Conservation (phyloP, 768 basidiomycete species). For the Chalciporus chontae region DNA sequence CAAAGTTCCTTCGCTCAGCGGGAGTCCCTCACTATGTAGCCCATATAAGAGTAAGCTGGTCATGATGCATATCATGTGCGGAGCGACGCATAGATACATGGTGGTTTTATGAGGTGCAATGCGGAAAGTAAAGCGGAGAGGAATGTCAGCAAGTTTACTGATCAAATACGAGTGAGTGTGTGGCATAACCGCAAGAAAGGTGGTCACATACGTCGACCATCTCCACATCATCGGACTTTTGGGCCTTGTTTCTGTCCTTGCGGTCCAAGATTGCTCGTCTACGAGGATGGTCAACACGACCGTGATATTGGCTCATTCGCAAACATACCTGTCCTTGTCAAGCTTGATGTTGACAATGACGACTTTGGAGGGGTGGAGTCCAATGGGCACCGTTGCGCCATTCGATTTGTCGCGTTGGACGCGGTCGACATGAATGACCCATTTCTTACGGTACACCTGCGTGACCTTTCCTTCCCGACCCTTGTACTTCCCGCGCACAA, state of each 20-base stretch:
- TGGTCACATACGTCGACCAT: constrained; percentile 68
- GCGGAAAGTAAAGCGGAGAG: constrained; percentile 9
- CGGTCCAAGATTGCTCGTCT: constrained; percentile 86
- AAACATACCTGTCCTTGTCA: constrained; percentile 77
- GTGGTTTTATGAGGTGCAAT: constrained; percentile 43
- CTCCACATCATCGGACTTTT: constrained; percentile 62
- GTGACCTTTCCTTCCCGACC: constrained; percentile 98
- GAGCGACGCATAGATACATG: constrained; percentile 63
- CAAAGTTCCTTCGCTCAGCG: constrained; percentile 7
- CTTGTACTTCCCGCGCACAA: constrained; percentile 97
- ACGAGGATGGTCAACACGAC: constrained; percentile 5
- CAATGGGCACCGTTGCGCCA: constrained; percentile 89
- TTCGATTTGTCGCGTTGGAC: constrained; percentile 97
- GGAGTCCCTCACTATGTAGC: not conserved
- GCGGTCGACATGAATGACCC: constrained; percentile 98
- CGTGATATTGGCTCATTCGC: not conserved
- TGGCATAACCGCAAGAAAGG: constrained; percentile 7
- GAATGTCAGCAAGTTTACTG: constrained; percentile 20
- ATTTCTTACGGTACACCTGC: constrained; percentile 98
- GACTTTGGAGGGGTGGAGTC: constrained; percentile 95
- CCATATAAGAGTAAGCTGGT: constrained; percentile 13
- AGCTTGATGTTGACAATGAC: constrained; percentile 91
- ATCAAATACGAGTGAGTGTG: constrained; percentile 9
- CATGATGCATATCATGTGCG: constrained; percentile 58
- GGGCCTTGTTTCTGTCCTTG: constrained; percentile 73